A percentile compares a stretch with the other conserved stretches of the same genome.
Conservation (phyloP, 169 alveolate species). For the Theileria parva region DNA sequence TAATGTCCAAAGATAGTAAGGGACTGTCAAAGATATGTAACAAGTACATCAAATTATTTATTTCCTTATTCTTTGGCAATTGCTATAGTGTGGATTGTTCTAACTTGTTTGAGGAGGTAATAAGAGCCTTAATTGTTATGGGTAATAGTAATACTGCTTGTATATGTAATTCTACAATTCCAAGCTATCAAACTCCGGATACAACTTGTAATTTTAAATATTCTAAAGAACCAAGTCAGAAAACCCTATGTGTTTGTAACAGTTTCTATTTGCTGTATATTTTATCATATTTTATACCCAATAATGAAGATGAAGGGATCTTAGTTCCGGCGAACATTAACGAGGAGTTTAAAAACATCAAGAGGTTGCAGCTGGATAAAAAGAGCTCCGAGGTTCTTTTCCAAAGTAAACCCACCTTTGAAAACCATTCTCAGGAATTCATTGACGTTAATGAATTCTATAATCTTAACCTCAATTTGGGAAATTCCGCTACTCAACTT, state of each 20-base stretch:
- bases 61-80: not conserved
- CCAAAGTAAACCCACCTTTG: conserved; percentile 11
- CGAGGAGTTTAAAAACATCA: conserved; percentile 36
- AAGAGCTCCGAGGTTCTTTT: conserved; percentile 48
- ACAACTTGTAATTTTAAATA: not conserved
- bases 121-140: not conserved
- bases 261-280: conserved; percentile 4
- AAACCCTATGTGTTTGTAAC: conserved; percentile 7
- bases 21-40: not conserved
- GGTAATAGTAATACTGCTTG: not conserved
- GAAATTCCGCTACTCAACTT: not conserved
- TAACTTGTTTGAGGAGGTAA: not conserved
- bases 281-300: conserved; percentile 3
- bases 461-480: not conserved
- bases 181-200: not conserved
- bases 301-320: not conserved
- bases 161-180: not conserved
- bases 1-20: not conserved
- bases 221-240: not conserved
- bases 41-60: not conserved
- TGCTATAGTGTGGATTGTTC: not conserved
- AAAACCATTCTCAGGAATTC: conserved; percentile 3
- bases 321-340: conserved; percentile 23
- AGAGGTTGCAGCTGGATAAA: conserved; percentile 27
- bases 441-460: conserved; percentile 1